A percentile compares a stretch with the other conserved stretches of the same genome.
These are phyloP conservation scores for Metrosideros polymorpha DNA, from an alignment of 441 rosid genomes.

Conservation along the genomic window DNA sequence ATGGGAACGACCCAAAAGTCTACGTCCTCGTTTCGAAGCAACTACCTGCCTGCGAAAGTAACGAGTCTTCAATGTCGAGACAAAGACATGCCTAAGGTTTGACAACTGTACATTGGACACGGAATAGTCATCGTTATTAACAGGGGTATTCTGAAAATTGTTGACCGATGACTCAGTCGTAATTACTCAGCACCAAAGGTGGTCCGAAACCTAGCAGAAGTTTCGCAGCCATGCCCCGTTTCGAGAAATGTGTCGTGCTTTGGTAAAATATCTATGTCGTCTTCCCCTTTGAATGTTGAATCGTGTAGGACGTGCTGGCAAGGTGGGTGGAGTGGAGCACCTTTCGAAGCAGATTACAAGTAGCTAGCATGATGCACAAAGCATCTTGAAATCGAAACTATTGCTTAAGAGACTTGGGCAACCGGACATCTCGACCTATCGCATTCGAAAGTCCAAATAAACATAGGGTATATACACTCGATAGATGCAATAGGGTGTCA, in stretches of 20 bases:
- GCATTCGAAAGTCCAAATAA: background rate
- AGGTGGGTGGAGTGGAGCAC: background rate
- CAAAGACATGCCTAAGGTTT: background rate
- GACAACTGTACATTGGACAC: background rate
- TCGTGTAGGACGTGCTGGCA: background rate
- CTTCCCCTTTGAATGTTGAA: background rate
- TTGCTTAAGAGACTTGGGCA: background rate
- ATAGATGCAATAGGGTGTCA: background rate
- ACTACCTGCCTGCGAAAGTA: background rate
- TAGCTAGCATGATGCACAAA: background rate
- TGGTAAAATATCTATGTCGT: background rate
- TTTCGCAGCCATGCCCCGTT: background rate
- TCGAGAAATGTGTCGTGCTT: background rate
- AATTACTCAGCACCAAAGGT: background rate
- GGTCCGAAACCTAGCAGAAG: background rate
- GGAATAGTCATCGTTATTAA: background rate
- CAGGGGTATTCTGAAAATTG: background rate
- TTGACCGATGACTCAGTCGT: background rate
- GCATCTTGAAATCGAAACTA: background rate
- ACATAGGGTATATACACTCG: background rate
- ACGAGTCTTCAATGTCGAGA: background rate
- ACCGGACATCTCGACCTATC: background rate
- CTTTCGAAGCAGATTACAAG: background rate
- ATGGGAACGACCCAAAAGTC: background rate
- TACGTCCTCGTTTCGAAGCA: background rate